A percentile compares a stretch with the other conserved stretches of the same genome.
Conservation (phyloP, 1,139 yeast genomes). For the Candida tropicalis region DNA sequence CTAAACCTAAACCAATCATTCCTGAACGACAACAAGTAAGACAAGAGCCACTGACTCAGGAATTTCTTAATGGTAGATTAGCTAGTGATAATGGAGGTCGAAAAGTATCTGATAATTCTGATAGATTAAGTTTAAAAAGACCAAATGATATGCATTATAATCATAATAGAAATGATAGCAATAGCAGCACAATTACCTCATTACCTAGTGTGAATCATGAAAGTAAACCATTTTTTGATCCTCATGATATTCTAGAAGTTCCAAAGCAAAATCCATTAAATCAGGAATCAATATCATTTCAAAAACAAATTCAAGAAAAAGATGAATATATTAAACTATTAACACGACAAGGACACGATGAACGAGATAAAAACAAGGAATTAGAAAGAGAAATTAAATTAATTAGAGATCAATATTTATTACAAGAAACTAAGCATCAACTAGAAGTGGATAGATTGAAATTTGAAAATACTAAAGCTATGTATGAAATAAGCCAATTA, state of each 20-base stretch:
- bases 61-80: not conserved
- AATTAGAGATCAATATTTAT: not conserved
- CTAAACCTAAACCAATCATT: too few relatives aligned
- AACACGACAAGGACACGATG: too few relatives aligned
- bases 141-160: not conserved
- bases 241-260: not conserved
- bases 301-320: not conserved
- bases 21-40: not conserved
- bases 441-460: not conserved
- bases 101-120: slow-evolving; percentile 6
- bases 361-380: not conserved
- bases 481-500: not conserved
- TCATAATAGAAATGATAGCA: too few relatives aligned
- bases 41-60: not conserved
- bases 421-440: not conserved
- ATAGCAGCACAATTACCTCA: not conserved
- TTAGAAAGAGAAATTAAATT: not conserved
- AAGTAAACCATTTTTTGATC: not conserved
- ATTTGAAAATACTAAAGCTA: not conserved
- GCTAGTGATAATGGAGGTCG: not conserved
- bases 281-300: not conserved
- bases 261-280: too few relatives aligned
- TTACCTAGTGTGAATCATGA: not conserved
- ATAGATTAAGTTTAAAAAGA: slow-evolving; percentile 1
- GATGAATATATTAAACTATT: not conserved